These are phyloP conservation scores for Fusarium austroafricanum DNA, from an alignment of 2,329 filamentous ascomycete genomes.

Conservation along the genomic window DNA sequence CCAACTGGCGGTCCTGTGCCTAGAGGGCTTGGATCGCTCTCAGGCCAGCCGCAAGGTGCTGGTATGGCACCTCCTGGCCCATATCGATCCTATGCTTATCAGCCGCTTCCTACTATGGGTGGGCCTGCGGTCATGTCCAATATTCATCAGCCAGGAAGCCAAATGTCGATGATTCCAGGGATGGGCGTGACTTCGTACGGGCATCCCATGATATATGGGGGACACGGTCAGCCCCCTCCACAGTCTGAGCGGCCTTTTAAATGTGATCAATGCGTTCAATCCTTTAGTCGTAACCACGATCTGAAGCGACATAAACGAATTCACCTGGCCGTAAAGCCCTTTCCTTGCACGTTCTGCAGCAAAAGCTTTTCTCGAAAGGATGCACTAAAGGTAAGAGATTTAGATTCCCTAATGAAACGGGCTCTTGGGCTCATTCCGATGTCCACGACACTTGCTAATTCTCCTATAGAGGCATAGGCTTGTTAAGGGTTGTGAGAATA, in stretches of 20 bases:
- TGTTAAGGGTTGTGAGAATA: constrained; percentile 70
- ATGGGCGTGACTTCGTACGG: constrained; percentile 67
- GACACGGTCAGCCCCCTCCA: constrained; percentile 59
- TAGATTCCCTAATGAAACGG: neutral
- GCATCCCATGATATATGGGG: constrained; percentile 70
- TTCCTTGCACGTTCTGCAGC: constrained; percentile 89
- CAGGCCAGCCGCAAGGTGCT: constrained; percentile 40
- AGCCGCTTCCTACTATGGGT: constrained; percentile 70
- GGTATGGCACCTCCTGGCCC: constrained; percentile 62
- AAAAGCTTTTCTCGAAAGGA: constrained; percentile 98
- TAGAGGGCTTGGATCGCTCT: constrained; percentile 53
- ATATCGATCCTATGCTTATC: constrained; percentile 60
- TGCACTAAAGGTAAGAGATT: constrained; percentile 83
- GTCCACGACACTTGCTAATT: constrained; percentile 30
- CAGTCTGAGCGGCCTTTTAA: constrained; percentile 89
- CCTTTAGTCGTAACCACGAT: constrained; percentile 96
- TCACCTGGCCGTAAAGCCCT: constrained; percentile 94
- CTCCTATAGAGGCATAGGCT: constrained; percentile 66
- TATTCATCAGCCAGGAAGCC: constrained; percentile 76
- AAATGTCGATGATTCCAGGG: constrained; percentile 75
- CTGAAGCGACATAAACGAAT: constrained; percentile 96
- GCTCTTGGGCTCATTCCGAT: neutral
- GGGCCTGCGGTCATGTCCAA: constrained; percentile 82
- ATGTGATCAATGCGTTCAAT: constrained; percentile 91
- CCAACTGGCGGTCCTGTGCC: constrained; percentile 54